Base-by-base conservation (phyloP, 176 grass and related monocot genomes). In the Ampelocalamus luodianensis region DNA sequence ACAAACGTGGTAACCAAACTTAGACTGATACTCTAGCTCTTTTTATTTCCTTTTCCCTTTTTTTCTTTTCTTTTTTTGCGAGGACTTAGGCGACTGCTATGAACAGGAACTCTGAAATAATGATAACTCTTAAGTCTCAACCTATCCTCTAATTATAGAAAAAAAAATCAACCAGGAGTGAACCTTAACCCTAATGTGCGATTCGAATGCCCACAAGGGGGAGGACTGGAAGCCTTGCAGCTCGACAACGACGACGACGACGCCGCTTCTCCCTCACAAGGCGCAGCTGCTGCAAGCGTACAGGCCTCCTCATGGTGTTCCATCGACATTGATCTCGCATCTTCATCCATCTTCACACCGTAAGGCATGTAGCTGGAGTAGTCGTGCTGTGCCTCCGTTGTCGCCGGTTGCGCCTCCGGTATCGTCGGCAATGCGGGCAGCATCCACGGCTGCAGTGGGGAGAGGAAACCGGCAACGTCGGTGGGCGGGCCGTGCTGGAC, bases 151-250 rank as follows among this genome's bases (percentile, higher is more conserved):
- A 34, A 23, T 37, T 9, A 59, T n/a, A 38, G 2, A n/a, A 60
- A 77, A 43, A 8, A 39, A 32, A 78, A 66, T 66, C 27, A 67
- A 37, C 43, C 26, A 65, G 18, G 16, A 29, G 10, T 48, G 44
- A 50, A 79, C 16, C 45, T 46, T 36, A 63, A 66, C 64, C 61
- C 43, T 50, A 79, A 66, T 60, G 39, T 20, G 56, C 44, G 44
- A 49, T 50, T 67, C 17, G 38, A 43, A 27, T 44, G 22, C 5
- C 58, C 18, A 45, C 62, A n/a, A 79, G 26, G 26, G 5, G 40
- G 63, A 51, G 62, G 18, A 80, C 34, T 17, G 10, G 62, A 63
- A 37, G 44, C 5, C 61, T 14, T 32, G 42, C 15, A 26, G 37
- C 74, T 77, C 37, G 74, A 77, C 36, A 34, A 58, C 11, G 72